Evolutionary conservation across 1,284 basidiomycete species (phyloP).

Genomic region (Irpex sp.): DNA sequence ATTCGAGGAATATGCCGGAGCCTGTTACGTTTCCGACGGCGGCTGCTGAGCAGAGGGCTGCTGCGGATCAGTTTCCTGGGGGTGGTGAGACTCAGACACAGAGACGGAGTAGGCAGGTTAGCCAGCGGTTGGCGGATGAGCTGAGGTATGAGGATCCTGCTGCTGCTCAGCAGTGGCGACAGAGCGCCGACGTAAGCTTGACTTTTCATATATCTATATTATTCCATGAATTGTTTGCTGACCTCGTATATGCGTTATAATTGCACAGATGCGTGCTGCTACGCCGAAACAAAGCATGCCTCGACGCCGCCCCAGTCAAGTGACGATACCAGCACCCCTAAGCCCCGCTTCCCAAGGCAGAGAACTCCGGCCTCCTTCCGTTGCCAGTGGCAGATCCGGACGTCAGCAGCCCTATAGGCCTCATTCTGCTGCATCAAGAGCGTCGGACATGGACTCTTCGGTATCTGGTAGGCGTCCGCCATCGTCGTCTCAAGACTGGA

Average conservation of each 20-base stretch:
- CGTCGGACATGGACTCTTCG: neutral
- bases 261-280: constrained; percentile 6
- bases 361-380: constrained; percentile 6
- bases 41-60: constrained; percentile 14
- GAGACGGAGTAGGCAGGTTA: constrained; percentile 14
- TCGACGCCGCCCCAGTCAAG: constrained; percentile 1
- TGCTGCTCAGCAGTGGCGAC: constrained; percentile 32
- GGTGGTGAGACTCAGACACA: neutral
- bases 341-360: neutral
- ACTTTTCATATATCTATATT: no score
- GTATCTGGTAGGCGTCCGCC: neutral
- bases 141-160: constrained; percentile 33
- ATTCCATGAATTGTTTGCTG: neutral
- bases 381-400: neutral
- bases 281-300: constrained; percentile 3
- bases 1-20: constrained; percentile 21
- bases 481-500: constrained; percentile 13
- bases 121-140: constrained; percentile 22
- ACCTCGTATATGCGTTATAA: neutral
- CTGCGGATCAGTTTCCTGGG: neutral
- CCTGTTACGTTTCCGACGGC: constrained; percentile 18
- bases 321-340: constrained; percentile 11
- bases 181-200: constrained; percentile 16
- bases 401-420: neutral
- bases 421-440: neutral